These are phyloP conservation scores for Phyllostachys edulis DNA, from an alignment of 176 grass and related monocot species.

Conservation along the genomic window DNA sequence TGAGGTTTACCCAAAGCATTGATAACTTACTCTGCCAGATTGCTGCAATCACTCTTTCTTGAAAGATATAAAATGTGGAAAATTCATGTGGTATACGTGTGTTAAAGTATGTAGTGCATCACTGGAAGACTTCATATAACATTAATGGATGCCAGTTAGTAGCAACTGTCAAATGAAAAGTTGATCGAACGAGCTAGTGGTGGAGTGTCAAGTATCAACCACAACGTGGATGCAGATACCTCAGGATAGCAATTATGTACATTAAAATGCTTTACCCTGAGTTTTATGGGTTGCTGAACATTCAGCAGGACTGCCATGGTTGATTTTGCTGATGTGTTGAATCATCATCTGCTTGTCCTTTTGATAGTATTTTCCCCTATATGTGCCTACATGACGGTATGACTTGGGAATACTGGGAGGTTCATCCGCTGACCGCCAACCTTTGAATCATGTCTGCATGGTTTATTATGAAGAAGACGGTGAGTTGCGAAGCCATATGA, in stretches of 20 bases:
- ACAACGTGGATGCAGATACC: background rate
- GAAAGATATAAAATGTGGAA: slow-evolving; percentile 4
- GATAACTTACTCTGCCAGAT: slow-evolving; percentile 17
- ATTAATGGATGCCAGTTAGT: background rate
- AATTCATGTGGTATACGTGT: background rate
- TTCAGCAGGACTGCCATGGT: background rate
- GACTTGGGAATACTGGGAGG: background rate
- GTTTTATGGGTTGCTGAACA: background rate
- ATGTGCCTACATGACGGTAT: background rate
- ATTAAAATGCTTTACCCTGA: slow-evolving; percentile 10
- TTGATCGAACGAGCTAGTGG: background rate
- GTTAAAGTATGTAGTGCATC: slow-evolving; percentile 3
- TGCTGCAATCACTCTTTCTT: slow-evolving; percentile 14
- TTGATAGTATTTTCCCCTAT: background rate
- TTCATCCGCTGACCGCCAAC: background rate
- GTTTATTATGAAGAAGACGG: background rate
- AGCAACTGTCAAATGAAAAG: background rate
- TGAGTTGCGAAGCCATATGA: background rate
- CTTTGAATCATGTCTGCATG: background rate
- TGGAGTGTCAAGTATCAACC: slow-evolving; percentile 27
- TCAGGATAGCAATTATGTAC: background rate
- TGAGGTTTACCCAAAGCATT: slow-evolving; percentile 11
- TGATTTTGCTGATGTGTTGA: background rate
- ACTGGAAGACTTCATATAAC: background rate
- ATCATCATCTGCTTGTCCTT: slow-evolving; percentile 3